These are phyloP conservation scores for Aspergillus sp. DNA, from an alignment of 2,329 filamentous ascomycete genomes.

Conservation along the genomic window DNA sequence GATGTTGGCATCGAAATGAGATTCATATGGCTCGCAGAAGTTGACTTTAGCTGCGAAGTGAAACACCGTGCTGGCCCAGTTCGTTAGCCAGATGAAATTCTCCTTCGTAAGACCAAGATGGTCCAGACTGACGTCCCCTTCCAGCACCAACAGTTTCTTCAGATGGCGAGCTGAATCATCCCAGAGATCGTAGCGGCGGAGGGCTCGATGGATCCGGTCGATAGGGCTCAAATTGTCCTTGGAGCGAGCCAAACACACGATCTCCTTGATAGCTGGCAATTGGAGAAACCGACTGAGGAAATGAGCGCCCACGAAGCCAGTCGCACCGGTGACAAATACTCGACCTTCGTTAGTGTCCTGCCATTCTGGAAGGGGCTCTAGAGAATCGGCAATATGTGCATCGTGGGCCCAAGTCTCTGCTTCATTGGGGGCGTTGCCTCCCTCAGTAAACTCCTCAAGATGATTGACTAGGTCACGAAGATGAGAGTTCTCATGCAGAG, in stretches of 20 bases:
- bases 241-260: constrained; percentile 71
- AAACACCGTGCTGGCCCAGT: constrained; percentile 65
- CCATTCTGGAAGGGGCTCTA: constrained; percentile 5
- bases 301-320: constrained; percentile 80
- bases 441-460: constrained; percentile 5
- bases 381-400: neutral
- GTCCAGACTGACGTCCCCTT: constrained; percentile 66
- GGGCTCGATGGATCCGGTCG: constrained; percentile 43
- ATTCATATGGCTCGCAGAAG: constrained; percentile 71
- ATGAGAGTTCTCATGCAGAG: constrained; percentile 2
- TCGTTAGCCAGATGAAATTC: constrained; percentile 60
- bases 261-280: constrained; percentile 48
- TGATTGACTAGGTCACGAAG: constrained; percentile 2
- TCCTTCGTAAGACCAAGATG: constrained; percentile 64
- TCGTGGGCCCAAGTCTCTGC: neutral
- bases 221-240: constrained; percentile 44
- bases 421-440: constrained; percentile 3
- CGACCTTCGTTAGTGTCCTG: constrained; percentile 5
- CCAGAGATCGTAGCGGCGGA: constrained; percentile 47
- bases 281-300: constrained; percentile 68
- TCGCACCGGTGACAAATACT: constrained; percentile 68
- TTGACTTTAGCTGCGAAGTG: constrained; percentile 74
- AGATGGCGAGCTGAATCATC: neutral
- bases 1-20: constrained; percentile 69
- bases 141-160: constrained; percentile 14